Evolutionary conservation across 495 filamentous ascomycete species (phyloP).

Genomic region (Annulohypoxylon bovei): DNA sequence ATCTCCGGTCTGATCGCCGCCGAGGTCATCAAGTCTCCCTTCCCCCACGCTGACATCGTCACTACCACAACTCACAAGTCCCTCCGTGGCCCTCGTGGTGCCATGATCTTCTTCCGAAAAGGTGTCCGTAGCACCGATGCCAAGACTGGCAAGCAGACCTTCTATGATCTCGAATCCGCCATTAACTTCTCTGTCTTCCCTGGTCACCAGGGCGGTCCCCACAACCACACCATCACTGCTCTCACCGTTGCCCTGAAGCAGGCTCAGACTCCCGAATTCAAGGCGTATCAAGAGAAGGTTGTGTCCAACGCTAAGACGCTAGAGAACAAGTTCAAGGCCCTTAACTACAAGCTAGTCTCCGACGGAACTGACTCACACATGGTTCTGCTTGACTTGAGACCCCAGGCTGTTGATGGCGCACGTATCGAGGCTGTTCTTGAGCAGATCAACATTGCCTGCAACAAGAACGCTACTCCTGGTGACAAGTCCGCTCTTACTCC

Average conservation of each 20-base stretch:
- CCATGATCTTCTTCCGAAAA: constrained; percentile 99
- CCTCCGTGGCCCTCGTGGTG: constrained; percentile 95
- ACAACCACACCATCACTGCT: constrained; percentile 99
- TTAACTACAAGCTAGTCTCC: constrained; percentile 92
- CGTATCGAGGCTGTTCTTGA: constrained; percentile 97
- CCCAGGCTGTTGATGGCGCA: constrained; percentile 85
- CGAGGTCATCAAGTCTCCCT: constrained; percentile 93
- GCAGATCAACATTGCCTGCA: constrained; percentile 98
- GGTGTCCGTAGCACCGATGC: constrained; percentile 87
- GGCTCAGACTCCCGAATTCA: constrained; percentile 91
- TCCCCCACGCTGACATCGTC: constrained; percentile 93
- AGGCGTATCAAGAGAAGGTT: constrained; percentile 93
- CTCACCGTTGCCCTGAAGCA: constrained; percentile 97
- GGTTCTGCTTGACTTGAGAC: constrained; percentile 91
- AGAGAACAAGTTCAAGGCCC: constrained; percentile 79
- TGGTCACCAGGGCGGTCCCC: constrained; percentile 97
- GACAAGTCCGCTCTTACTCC: constrained; percentile 98
- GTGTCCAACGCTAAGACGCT: constrained; percentile 92
- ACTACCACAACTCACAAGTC: constrained; percentile 99
- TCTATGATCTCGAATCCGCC: constrained; percentile 93
- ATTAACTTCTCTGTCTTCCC: constrained; percentile 99
- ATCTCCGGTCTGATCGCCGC: constrained; percentile 96
- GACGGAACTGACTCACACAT: constrained; percentile 99
- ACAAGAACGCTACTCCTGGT: constrained; percentile 98
- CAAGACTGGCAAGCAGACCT: constrained; percentile 88